Percentiles rank a stretch among this genome's conserved stretches.
Evolutionary conservation across 2,329 filamentous ascomycete genomes (phyloP).

Genomic region (Fusarium dlaminii): DNA sequence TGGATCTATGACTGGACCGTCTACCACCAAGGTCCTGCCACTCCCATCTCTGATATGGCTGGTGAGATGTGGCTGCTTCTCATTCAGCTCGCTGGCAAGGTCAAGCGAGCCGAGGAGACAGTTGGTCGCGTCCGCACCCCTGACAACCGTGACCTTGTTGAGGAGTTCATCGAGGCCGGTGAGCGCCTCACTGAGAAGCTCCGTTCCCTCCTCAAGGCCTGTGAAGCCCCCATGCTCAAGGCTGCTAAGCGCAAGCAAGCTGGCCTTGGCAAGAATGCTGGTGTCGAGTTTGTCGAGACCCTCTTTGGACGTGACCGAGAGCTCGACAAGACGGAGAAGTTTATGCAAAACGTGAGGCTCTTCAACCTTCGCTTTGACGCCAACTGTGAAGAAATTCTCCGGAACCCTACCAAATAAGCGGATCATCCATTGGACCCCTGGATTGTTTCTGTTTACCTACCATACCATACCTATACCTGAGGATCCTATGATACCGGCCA

Average conservation of each 20-base stretch:
- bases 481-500: constrained; percentile 37
- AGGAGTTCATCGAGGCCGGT: constrained; percentile 90
- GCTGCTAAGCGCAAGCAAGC: constrained; percentile 77
- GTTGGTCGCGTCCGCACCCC: constrained; percentile 75
- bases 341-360: constrained; percentile 87
- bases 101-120: constrained; percentile 87
- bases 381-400: constrained; percentile 91
- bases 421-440: constrained; percentile 37
- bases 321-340: constrained; percentile 87
- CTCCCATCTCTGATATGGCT: constrained; percentile 88
- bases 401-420: constrained; percentile 64
- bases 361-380: constrained; percentile 96
- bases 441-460: constrained; percentile 33
- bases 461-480: constrained; percentile 27
- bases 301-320: constrained; percentile 94
- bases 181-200: constrained; percentile 88
- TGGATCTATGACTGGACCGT: constrained; percentile 99
- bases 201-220: constrained; percentile 85
- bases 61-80: constrained; percentile 95
- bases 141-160: constrained; percentile 82
- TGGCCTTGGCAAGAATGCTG: constrained; percentile 86
- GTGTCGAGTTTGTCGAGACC: constrained; percentile 94
- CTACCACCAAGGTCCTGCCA: constrained; percentile 82
- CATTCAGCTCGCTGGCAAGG: constrained; percentile 92
- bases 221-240: constrained; percentile 95